A percentile compares a stretch with the other conserved stretches of the same genome.
Conservation (phyloP, 208 protist genomes). For the Acanthamoeba healyi region DNA sequence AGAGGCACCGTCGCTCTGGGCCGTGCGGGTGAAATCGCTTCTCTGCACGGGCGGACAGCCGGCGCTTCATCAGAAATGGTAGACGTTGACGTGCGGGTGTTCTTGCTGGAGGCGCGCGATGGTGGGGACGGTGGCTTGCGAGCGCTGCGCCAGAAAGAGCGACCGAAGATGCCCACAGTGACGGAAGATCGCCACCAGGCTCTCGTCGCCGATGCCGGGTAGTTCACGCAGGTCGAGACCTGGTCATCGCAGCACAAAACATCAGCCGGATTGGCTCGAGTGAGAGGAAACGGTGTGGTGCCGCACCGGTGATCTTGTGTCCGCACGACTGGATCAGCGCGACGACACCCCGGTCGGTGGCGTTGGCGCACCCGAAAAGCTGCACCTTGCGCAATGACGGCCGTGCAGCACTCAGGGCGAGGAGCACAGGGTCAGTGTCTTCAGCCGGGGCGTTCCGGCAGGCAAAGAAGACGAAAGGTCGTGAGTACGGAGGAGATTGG, state of each 20-base stretch:
- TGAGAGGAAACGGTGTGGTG: too few species aligned
- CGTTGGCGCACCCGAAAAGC: not conserved
- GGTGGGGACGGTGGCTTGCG: not conserved
- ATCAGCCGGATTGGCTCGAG: too few species aligned
- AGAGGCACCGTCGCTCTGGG: too few species aligned
- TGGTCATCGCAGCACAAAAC: not conserved
- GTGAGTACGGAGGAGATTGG: too few species aligned
- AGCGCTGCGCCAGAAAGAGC: not conserved
- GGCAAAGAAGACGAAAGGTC: too few species aligned
- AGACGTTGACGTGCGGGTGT: not conserved
- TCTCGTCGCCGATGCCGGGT: not conserved
- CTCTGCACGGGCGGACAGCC: too few species aligned
- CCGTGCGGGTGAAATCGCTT: too few species aligned
- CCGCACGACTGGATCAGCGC: not conserved
- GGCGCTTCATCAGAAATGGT: not conserved
- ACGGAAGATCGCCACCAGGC: not conserved
- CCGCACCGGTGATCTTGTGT: not conserved
- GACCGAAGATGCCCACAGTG: not conserved
- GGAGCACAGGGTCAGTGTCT: not conserved
- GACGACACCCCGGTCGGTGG: not conserved
- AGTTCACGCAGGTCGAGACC: not conserved
- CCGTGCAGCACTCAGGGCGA: not conserved
- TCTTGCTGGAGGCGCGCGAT: not conserved
- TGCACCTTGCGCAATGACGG: not conserved
- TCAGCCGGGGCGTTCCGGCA: too few species aligned